phyloP scores from a whole-genome alignment of 2,329 filamentous ascomycete species.

The Trichoderma sp. region DNA sequence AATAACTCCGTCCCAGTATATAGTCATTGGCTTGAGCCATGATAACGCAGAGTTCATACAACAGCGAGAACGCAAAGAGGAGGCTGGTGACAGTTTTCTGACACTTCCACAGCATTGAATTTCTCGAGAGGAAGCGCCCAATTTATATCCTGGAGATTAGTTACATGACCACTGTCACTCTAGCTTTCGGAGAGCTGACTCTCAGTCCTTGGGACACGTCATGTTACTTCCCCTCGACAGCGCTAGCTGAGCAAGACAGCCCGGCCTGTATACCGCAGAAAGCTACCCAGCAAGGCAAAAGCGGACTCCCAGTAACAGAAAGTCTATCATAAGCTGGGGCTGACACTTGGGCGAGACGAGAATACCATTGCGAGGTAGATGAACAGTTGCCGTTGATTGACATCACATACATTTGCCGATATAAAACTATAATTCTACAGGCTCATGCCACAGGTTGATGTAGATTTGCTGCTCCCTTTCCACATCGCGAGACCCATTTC shows the following conservation, averaged over 20 bases:
- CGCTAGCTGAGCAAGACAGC: no score
- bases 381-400: no score
- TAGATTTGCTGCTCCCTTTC: no score
- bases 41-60: not conserved
- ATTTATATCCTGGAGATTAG: not conserved
- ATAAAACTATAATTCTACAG: accelerated
- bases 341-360: not conserved
- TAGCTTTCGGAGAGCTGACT: not conserved
- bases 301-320: not conserved
- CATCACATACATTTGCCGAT: no score
- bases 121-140: not conserved
- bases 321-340: not conserved
- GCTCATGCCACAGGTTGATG: no score
- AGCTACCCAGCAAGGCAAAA: not conserved
- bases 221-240: not conserved
- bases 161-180: not conserved
- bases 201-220: not conserved
- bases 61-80: no score
- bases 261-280: not conserved
- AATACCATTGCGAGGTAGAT: not conserved
- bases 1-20: not conserved
- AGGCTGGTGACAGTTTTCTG: no score
- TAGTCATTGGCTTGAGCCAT: conserved; percentile 6
- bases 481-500: no score
- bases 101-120: no score